A percentile compares a stretch with the other conserved stretches of the same genome.
Evolutionary conservation across 2,329 filamentous ascomycete species (phyloP).

Genomic region (Microsporum ferrugineum): DNA sequence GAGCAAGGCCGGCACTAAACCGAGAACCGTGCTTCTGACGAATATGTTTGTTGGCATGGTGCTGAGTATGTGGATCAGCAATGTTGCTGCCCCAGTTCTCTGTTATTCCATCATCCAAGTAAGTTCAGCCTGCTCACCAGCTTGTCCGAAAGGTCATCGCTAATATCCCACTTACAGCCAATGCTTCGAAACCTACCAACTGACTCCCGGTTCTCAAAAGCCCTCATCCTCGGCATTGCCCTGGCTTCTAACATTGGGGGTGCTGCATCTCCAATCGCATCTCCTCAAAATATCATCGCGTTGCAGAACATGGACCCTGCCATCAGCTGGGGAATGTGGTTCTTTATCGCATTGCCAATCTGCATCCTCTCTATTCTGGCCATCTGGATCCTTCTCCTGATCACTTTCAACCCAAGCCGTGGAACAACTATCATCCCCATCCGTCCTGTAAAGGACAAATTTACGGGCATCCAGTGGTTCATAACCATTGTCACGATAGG

Average conservation of each 20-base stretch:
- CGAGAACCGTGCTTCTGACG: slow-evolving; percentile 78
- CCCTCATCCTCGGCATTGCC: slow-evolving; percentile 87
- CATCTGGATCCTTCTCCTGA: slow-evolving; percentile 78
- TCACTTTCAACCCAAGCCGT: slow-evolving; percentile 72
- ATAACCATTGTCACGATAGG: slow-evolving; percentile 69
- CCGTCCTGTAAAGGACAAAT: slow-evolving; percentile 74
- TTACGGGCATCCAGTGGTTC: slow-evolving; percentile 85
- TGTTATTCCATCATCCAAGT: slow-evolving; percentile 97
- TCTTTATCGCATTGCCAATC: slow-evolving; percentile 88
- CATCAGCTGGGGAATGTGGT: slow-evolving; percentile 92
- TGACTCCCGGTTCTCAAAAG: slow-evolving; percentile 87
- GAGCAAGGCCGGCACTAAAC: slow-evolving; percentile 88
- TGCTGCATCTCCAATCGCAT: slow-evolving; percentile 92
- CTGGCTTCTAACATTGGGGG: slow-evolving; percentile 92
- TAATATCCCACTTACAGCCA: slow-evolving; percentile 43
- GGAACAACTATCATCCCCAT: slow-evolving; percentile 88
- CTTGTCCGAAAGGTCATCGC: not conserved
- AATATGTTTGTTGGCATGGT: slow-evolving; percentile 99
- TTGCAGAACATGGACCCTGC: slow-evolving; percentile 88
- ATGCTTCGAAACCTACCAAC: slow-evolving; percentile 85
- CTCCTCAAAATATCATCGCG: slow-evolving; percentile 93
- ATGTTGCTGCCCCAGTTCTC: slow-evolving; percentile 89
- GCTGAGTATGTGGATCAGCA: slow-evolving; percentile 97
- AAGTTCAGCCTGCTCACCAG: slow-evolving; percentile 9
- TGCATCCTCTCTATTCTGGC: slow-evolving; percentile 77